phyloP scores from a whole-genome alignment of 2,329 filamentous ascomycete species.

The Phyllosticta citribraziliensis region DNA sequence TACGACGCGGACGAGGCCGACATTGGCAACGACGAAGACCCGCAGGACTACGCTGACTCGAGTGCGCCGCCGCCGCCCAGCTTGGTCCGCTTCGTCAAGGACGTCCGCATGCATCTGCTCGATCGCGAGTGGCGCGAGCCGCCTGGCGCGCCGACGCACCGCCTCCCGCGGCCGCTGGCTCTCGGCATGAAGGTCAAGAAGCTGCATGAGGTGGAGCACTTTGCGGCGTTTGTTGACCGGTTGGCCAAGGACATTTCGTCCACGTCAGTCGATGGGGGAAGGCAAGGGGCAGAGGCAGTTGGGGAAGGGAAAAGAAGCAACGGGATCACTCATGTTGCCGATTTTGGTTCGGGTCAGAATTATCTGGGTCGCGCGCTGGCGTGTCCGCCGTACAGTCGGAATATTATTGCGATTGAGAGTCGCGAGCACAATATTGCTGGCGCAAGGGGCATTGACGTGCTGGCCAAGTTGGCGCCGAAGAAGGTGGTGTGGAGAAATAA shows the following conservation, averaged over 20 bases:
- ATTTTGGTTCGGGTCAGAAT: slow-evolving; percentile 95
- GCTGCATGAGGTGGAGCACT: slow-evolving; percentile 83
- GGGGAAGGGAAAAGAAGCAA: not conserved
- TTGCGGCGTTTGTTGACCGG: slow-evolving; percentile 72
- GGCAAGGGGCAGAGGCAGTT: not conserved
- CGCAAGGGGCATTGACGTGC: slow-evolving; percentile 74
- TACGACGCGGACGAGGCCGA: slow-evolving; percentile 6
- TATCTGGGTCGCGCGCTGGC: slow-evolving; percentile 86
- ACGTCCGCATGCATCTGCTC: slow-evolving; percentile 61
- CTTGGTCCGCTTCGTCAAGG: slow-evolving; percentile 61
- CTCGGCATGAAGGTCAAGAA: slow-evolving; percentile 97
- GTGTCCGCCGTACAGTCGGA: slow-evolving; percentile 71
- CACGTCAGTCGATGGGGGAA: not conserved
- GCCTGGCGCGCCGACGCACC: not conserved
- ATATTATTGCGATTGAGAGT: slow-evolving; percentile 86
- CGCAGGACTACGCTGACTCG: slow-evolving; percentile 19
- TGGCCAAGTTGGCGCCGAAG: slow-evolving; percentile 65
- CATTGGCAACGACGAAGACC: not conserved
- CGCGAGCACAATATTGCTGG: slow-evolving; percentile 77
- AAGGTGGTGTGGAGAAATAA: slow-evolving; percentile 70
- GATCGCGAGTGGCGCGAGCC: slow-evolving; percentile 45
- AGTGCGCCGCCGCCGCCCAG: slow-evolving; percentile 39
- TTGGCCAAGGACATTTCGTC: slow-evolving; percentile 46
- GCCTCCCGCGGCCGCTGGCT: slow-evolving; percentile 54
- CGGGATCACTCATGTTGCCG: slow-evolving; percentile 73